A percentile compares a stretch with the other conserved stretches of the same genome.
phyloP scores from a whole-genome alignment of 768 basidiomycete species.

The Macrolepiota dolichaula region DNA sequence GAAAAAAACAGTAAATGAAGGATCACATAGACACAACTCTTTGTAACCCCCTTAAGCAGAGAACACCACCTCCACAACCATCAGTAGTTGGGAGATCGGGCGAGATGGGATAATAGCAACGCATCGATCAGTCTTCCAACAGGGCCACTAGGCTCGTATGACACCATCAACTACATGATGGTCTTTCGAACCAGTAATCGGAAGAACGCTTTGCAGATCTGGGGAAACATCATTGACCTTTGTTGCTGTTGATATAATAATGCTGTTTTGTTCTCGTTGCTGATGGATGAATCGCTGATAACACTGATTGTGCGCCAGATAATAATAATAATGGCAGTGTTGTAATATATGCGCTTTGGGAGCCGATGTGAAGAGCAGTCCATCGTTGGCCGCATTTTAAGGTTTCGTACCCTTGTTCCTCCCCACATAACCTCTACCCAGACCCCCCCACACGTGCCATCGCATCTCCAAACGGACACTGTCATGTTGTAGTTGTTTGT shows the following conservation, averaged over 20 bases:
- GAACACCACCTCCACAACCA: not conserved
- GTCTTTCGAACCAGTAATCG: not conserved
- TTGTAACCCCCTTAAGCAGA: too few species aligned
- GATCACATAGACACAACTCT: not conserved
- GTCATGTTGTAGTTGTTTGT: not conserved
- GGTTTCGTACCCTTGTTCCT: not conserved
- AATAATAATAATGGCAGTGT: not conserved
- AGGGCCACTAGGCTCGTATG: not conserved
- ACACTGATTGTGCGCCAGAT: not conserved
- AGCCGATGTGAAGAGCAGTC: not conserved
- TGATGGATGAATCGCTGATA: not conserved
- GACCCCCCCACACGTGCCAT: not conserved
- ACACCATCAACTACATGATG: not conserved
- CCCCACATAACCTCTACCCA: not conserved
- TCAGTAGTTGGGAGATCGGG: not conserved
- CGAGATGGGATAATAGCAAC: slow-evolving; percentile 1
- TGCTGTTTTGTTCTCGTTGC: not conserved
- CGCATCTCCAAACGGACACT: not conserved
- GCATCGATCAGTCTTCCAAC: slow-evolving; percentile 2
- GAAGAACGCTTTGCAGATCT: not conserved
- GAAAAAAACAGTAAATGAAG: not conserved
- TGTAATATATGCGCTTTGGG: not conserved
- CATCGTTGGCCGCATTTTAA: not conserved
- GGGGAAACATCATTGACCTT: not conserved
- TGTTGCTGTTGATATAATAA: slow-evolving; percentile 2